A percentile compares a stretch with the other conserved stretches of the same genome.
These are phyloP conservation scores for Dryadomyces quercus-mongolicae DNA, from an alignment of 2,329 filamentous ascomycete species.

Conservation along the genomic window DNA sequence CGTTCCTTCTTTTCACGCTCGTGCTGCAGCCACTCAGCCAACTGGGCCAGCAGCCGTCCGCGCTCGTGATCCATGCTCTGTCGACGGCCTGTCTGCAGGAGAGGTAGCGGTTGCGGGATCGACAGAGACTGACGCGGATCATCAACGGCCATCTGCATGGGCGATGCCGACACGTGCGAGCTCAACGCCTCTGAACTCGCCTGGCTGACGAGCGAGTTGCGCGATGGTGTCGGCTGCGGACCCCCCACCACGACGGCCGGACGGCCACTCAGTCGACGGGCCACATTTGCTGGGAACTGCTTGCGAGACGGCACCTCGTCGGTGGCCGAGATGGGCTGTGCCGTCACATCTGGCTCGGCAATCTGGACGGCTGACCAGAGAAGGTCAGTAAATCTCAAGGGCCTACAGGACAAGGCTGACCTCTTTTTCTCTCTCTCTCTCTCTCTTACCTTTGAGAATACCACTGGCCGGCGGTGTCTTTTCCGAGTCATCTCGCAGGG, in stretches of 20 bases:
- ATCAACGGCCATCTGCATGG: constrained; percentile 16
- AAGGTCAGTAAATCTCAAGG: neutral
- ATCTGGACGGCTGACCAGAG: constrained; percentile 39
- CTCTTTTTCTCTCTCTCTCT: neutral
- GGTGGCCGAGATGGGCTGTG: constrained; percentile 12
- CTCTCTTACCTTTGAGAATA: constrained; percentile 8
- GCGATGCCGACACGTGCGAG: constrained; percentile 13
- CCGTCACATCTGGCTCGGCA: constrained; percentile 31
- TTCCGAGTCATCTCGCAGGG: constrained; percentile 18
- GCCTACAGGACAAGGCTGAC: neutral
- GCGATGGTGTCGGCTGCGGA: constrained; percentile 26
- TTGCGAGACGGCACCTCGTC: constrained; percentile 28
- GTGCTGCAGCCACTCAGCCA: constrained; percentile 71
- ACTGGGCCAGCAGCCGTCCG: constrained; percentile 56
- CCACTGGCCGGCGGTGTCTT: constrained; percentile 9
- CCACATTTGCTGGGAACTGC: constrained; percentile 31
- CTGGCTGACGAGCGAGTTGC: constrained; percentile 30
- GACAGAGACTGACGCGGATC: neutral
- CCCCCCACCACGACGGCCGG: constrained; percentile 18
- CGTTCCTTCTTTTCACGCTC: constrained; percentile 58
- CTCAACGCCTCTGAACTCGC: constrained; percentile 21
- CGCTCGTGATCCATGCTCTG: constrained; percentile 25
- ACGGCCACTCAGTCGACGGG: constrained; percentile 31
- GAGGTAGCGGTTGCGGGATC: constrained; percentile 6
- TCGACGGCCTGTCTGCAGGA: constrained; percentile 20